Base-by-base conservation (phyloP, 83 land plant genomes). In the Picea engelmannii region DNA sequence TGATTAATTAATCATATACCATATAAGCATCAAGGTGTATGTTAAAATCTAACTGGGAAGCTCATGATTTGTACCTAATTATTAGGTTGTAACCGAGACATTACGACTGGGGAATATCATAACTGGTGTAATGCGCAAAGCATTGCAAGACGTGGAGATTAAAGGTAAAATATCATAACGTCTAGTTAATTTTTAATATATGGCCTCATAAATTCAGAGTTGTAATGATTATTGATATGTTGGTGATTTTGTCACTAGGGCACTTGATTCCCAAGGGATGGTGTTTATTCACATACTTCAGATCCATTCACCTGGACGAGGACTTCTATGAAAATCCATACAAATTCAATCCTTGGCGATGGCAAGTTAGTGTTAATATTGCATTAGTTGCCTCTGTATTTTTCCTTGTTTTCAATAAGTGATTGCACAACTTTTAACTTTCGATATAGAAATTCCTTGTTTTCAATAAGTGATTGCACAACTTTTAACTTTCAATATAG, bases 311-410 rank as follows among this genome's bases (percentile, higher is more conserved):
- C 80, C 88, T 91, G 18, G 93, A 91, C 76, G 85, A 87, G 47
- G 80, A 81, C 62, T 65, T 75, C 62, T 91, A 89, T 61, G 89
- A 85, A 25, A 71, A 44, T 10, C 89, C 93, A 66, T 84, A 89
- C 70, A 49, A 89, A 44, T 91, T 89, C 81, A 84, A 91, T 84
- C 93, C 93, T 58, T 91, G 92, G 93, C 87, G 93, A 76, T 91
- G 91, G 93, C 87, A 87, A 83, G 93, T 91, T 82, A 84, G 85
- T 52, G 66, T 13, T 24, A 21, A 55, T 11, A 18, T 80, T 5
- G 6, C 71, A 40, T 60, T 44, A 0, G 52, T 55, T 13, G 13
- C 60, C 15, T 55, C 17, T 55, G 4, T 55, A 55, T 3, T 55
- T 55, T 55, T 55, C 59, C 4, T 52, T 11, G 15, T 52, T 52